Conservation (phyloP, 768 basidiomycete species). For the Lactarius psammicola region DNA sequence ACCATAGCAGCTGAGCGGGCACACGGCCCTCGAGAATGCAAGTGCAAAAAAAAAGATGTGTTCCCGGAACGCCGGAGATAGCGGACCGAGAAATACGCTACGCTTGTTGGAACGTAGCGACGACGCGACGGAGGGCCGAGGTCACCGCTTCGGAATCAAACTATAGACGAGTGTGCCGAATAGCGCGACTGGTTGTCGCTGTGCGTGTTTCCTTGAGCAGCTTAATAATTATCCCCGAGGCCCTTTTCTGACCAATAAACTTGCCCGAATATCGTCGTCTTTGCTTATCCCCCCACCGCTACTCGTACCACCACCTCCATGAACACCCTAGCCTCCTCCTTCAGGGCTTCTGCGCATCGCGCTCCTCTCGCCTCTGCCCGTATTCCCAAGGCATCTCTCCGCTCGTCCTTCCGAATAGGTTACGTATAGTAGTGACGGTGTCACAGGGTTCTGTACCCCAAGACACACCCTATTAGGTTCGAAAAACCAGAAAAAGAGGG, state of each 20-base stretch:
- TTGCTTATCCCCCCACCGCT: neutral
- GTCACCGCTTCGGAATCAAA: too few species aligned
- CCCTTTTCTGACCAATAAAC: neutral
- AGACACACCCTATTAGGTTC: too few species aligned
- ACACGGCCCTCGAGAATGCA: neutral
- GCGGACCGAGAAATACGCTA: neutral
- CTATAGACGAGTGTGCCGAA: too few species aligned
- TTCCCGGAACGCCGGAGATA: neutral
- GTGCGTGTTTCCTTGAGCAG: too few species aligned
- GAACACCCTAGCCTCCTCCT: conserved; percentile 19
- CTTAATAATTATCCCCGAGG: too few species aligned
- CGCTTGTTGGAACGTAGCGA: too few species aligned
- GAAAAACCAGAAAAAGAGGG: neutral
- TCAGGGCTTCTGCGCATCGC: conserved; percentile 28
- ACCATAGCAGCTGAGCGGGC: conserved; percentile 17
- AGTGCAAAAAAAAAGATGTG: neutral
- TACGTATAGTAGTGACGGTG: too few species aligned
- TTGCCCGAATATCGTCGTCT: neutral
- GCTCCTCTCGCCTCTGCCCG: conserved; percentile 25
- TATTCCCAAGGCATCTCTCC: conserved; percentile 30
- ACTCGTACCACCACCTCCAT: neutral
- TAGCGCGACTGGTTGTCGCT: too few species aligned
- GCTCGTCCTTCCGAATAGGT: conserved; percentile 46
- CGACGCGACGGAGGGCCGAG: too few species aligned
- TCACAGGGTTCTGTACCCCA: too few species aligned